Percentiles rank a stretch among this genome's conserved stretches.
These are phyloP conservation scores for Aspergillus homomorphus DNA, from an alignment of 495 filamentous ascomycete species.

Conservation along the genomic window DNA sequence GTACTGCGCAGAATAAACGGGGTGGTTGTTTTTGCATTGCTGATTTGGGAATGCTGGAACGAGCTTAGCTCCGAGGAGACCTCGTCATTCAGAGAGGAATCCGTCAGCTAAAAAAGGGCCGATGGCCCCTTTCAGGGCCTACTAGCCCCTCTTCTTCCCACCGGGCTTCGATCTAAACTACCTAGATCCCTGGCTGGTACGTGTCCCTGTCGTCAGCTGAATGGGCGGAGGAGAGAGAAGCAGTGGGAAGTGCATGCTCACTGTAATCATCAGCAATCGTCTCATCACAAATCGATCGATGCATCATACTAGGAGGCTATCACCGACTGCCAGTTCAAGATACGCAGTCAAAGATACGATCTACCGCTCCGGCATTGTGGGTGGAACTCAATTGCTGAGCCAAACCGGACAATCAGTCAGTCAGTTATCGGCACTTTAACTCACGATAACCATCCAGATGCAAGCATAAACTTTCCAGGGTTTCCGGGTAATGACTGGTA, in stretches of 20 bases:
- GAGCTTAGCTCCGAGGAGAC: not conserved
- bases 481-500: slow-evolving; percentile 5
- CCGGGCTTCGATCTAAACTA: slow-evolving; percentile 13
- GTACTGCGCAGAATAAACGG: not conserved
- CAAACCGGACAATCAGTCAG: too few relatives aligned
- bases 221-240: not conserved
- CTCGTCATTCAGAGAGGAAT: not conserved
- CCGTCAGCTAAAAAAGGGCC: slow-evolving; percentile 8
- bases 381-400: not conserved
- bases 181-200: slow-evolving; percentile 24
- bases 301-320: too few relatives aligned
- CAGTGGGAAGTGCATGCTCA: not conserved
- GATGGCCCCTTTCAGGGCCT: slow-evolving; percentile 20
- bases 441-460: slow-evolving; percentile 1
- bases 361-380: too few relatives aligned
- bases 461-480: slow-evolving; percentile 12
- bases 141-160: slow-evolving; percentile 11
- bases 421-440: not conserved
- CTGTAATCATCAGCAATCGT: too few relatives aligned
- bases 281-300: too few relatives aligned
- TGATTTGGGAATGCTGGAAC: not conserved
- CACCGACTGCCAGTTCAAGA: too few relatives aligned
- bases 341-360: too few relatives aligned
- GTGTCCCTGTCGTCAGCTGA: slow-evolving; percentile 27
- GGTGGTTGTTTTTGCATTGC: too few relatives aligned